Conservation (phyloP, 179 eudicot species). For the Carnegiea gigantea region DNA sequence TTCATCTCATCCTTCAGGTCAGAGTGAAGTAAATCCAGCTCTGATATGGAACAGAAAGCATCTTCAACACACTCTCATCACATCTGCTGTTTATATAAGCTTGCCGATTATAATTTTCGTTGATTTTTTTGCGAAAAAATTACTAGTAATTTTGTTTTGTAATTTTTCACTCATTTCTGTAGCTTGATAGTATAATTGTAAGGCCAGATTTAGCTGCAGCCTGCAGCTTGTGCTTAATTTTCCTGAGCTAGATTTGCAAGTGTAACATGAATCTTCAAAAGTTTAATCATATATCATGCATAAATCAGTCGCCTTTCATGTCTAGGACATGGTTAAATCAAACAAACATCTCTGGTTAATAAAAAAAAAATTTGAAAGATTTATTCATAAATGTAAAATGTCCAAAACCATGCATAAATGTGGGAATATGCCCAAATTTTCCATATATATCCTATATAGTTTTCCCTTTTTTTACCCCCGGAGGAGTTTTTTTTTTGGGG, state of each 20-base stretch:
- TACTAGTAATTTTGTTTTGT: not conserved
- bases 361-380: too few species aligned
- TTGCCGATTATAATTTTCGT: not conserved
- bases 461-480: too few species aligned
- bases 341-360: too few species aligned
- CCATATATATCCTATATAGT: too few species aligned
- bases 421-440: too few species aligned
- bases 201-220: not conserved
- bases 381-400: too few species aligned
- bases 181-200: not conserved
- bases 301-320: too few species aligned
- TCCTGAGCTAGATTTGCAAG: not conserved
- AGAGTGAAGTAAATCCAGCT: constrained; percentile 37
- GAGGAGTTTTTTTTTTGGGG: too few species aligned
- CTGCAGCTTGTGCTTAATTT: not conserved
- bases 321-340: too few species aligned
- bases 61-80: not conserved
- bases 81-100: constrained; percentile 18
- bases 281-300: not conserved
- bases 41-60: not conserved
- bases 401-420: too few species aligned
- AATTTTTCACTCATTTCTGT: not conserved
- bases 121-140: constrained; percentile 3
- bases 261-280: not conserved
- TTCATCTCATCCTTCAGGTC: constrained; percentile 83